Evolutionary conservation across 176 grass and related monocot species (phyloP).

Genomic region (maize (Zea mays)): Zm-B73-REFERENCE-NAM-5.0 NC_050097.1:41790501-41791000

Average conservation of each 20-base stretch:
- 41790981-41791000: too few relatives aligned
- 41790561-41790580: too few relatives aligned
- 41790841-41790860: neutral
- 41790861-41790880: neutral
- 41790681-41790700: constrained; percentile 9
- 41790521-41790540: too few relatives aligned
- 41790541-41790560: too few relatives aligned
- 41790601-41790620: too few relatives aligned
- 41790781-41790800: constrained; percentile 18
- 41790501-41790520: too few relatives aligned
- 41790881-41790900: neutral
- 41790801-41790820: neutral
- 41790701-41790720: neutral
- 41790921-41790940: too few relatives aligned
- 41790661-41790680: constrained; percentile 1
- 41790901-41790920: too few relatives aligned
- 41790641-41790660: neutral
- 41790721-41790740: neutral
- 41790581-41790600: too few relatives aligned
- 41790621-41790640: too few relatives aligned
- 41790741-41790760: neutral
- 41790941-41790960: too few relatives aligned
- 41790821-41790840: neutral
- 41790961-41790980: too few relatives aligned
- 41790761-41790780: neutral